A percentile compares a stretch with the other conserved stretches of the same genome.
phyloP scores from a whole-genome alignment of 169 alveolate species.

The Sarcocystis neurona region DNA sequence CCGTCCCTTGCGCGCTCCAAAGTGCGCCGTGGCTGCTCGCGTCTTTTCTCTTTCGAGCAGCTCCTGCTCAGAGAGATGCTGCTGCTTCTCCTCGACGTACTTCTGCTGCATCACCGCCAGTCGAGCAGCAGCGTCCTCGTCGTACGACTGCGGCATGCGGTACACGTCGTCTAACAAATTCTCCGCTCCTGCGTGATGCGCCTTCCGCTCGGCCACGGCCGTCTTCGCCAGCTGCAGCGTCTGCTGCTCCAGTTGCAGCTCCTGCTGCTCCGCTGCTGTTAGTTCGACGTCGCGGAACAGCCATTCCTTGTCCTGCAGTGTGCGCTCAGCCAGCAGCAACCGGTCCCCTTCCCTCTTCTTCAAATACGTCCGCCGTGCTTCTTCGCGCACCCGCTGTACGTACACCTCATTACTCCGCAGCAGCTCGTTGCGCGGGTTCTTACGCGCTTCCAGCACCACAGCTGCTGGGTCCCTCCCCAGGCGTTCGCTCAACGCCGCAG shows the following conservation, averaged over 20 bases:
- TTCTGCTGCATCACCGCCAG: constrained; percentile 61
- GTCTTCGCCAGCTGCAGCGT: constrained; percentile 86
- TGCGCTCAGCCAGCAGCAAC: constrained; percentile 90
- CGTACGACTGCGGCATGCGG: constrained; percentile 69
- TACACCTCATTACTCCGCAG: constrained; percentile 51
- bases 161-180: constrained; percentile 53
- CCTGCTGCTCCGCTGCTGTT: constrained; percentile 79
- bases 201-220: constrained; percentile 81
- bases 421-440: constrained; percentile 58
- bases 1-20: constrained; percentile 64
- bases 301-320: constrained; percentile 87
- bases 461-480: too few relatives aligned
- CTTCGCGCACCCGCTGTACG: constrained; percentile 64
- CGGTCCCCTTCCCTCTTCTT: constrained; percentile 91
- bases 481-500: background rate
- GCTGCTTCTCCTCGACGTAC: constrained; percentile 55
- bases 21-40: constrained; percentile 54
- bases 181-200: background rate
- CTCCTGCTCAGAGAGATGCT: constrained; percentile 62
- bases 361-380: constrained; percentile 91
- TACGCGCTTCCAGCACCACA: constrained; percentile 58
- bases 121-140: constrained; percentile 60
- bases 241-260: constrained; percentile 82
- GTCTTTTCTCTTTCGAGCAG: constrained; percentile 63
- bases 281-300: constrained; percentile 78